These are phyloP conservation scores for Stachybotrys elegans DNA, from an alignment of 2,329 filamentous ascomycete genomes.

Conservation along the genomic window DNA sequence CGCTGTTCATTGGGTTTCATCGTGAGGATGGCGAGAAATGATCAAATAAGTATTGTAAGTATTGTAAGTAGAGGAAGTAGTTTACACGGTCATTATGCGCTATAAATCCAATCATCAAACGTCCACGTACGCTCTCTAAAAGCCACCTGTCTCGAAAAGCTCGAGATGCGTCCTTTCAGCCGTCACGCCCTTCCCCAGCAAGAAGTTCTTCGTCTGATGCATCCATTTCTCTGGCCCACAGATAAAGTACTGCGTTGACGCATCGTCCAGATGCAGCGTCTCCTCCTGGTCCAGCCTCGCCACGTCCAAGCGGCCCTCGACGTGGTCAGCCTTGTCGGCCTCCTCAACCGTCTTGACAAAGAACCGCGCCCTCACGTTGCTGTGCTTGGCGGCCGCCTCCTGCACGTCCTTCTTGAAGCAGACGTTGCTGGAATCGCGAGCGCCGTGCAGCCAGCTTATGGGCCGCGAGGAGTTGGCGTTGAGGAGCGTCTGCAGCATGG, in stretches of 20 bases:
- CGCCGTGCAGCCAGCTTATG: conserved; percentile 60
- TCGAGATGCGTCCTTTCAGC: conserved; percentile 60
- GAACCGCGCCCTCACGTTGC: conserved; percentile 36
- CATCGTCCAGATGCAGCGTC: conserved; percentile 51
- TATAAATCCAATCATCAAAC: not conserved
- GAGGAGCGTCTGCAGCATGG: conserved; percentile 56
- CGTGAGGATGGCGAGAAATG: too few species aligned
- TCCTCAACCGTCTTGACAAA: conserved; percentile 51
- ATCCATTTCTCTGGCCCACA: conserved; percentile 71
- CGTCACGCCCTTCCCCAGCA: conserved; percentile 52
- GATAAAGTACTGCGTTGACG: conserved; percentile 60
- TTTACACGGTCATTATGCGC: too few species aligned
- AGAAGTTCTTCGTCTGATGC: conserved; percentile 48
- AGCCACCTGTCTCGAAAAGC: conserved; percentile 55
- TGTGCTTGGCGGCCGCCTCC: conserved; percentile 36
- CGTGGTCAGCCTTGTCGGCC: conserved; percentile 39
- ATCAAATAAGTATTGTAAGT: too few species aligned
- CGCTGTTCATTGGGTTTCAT: too few species aligned
- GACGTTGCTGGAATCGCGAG: conserved; percentile 42
- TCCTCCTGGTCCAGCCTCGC: conserved; percentile 43
- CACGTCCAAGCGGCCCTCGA: conserved; percentile 56
- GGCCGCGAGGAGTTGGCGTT: conserved; percentile 30
- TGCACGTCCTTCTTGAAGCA: conserved; percentile 52
- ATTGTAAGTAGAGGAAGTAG: too few species aligned
- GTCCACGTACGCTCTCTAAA: conserved; percentile 7